These are phyloP conservation scores for Globisporangium irregulare DNA, from an alignment of 352 stramenopile species.

Conservation along the genomic window DNA sequence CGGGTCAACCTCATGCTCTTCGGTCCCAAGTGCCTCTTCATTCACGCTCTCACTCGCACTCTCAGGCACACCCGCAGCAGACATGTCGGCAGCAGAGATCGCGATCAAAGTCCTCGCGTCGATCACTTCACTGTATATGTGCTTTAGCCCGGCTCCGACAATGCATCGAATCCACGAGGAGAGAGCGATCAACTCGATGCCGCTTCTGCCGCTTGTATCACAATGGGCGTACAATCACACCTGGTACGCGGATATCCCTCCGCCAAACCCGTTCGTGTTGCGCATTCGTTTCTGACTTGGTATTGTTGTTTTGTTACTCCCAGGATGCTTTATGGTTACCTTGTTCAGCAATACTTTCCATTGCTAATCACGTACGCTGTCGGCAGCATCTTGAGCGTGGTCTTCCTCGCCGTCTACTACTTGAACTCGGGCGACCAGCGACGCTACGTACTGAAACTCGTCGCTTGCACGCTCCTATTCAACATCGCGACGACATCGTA, in stretches of 20 bases:
- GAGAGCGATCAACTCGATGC: constrained; percentile 27
- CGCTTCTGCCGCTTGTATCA: constrained; percentile 32
- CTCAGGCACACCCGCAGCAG: not conserved
- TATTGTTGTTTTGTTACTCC: not conserved
- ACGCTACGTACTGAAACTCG: constrained; percentile 19
- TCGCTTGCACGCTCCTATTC: constrained; percentile 17
- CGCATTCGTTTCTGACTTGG: not conserved
- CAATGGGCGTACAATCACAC: constrained; percentile 48
- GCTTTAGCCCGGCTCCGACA: constrained; percentile 31
- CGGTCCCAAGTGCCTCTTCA: not conserved
- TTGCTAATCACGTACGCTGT: constrained; percentile 41
- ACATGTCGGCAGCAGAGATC: constrained; percentile 16
- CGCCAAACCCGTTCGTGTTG: not conserved
- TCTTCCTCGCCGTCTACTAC: constrained; percentile 52
- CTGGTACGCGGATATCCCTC: constrained; percentile 20
- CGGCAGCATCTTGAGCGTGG: constrained; percentile 29
- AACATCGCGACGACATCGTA: constrained; percentile 26
- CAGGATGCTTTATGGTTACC: constrained; percentile 45
- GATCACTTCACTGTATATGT: constrained; percentile 40
- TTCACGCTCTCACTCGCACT: not conserved
- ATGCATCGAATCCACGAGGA: constrained; percentile 31
- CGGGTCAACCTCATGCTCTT: not conserved
- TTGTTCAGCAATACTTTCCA: constrained; percentile 42
- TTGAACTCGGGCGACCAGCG: constrained; percentile 24
- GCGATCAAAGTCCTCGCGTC: constrained; percentile 39